Evolutionary conservation across 139 green algal genomes (phyloP).

Genomic region (Chlorella sp.): DNA sequence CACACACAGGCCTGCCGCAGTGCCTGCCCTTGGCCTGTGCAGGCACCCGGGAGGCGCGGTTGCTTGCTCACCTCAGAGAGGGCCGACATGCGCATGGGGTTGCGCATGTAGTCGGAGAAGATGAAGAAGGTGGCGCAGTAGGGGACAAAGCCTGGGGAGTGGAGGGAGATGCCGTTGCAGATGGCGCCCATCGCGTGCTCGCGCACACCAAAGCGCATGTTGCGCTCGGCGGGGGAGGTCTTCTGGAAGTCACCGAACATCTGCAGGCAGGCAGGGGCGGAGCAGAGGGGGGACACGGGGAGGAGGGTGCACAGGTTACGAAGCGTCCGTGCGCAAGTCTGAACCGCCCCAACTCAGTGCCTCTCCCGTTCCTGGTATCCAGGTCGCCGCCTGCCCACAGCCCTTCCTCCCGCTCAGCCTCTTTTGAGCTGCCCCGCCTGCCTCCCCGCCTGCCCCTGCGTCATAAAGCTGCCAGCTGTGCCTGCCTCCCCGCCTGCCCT

Average conservation of each 20-base stretch:
- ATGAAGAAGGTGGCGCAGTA: slow-evolving; percentile 99
- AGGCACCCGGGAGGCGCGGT: no score
- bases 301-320: background rate
- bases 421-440: background rate
- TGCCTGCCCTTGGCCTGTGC: no score
- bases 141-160: slow-evolving; percentile 91
- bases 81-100: slow-evolving; percentile 95
- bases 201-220: slow-evolving; percentile 97
- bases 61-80: slow-evolving; percentile 82
- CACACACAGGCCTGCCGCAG: background rate
- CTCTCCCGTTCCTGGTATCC: no score
- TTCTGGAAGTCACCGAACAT: slow-evolving; percentile 98
- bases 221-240: slow-evolving; percentile 90
- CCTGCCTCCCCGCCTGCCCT: no score
- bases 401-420: background rate
- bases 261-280: background rate
- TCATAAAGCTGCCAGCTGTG: no score
- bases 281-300: background rate
- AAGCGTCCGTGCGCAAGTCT: no score
- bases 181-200: slow-evolving; percentile 99
- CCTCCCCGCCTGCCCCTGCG: background rate
- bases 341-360: no score
- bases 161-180: slow-evolving; percentile 92
- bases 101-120: slow-evolving; percentile 99
- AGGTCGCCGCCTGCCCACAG: no score